These are phyloP conservation scores for Remersonia thermophila DNA, from an alignment of 2,329 filamentous ascomycete genomes.

Conservation along the genomic window DNA sequence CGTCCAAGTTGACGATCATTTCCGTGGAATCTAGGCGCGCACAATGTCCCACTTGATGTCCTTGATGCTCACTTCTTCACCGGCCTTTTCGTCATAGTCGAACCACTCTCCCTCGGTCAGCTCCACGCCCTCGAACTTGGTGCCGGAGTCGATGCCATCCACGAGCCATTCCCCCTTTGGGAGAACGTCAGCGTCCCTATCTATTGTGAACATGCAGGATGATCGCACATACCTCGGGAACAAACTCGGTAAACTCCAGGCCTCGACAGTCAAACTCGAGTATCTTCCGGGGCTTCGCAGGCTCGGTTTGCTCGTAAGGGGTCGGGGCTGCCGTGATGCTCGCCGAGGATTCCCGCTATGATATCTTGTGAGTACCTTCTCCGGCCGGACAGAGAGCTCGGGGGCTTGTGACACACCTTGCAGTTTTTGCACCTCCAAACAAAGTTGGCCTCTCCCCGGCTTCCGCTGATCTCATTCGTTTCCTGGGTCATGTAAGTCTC, in stretches of 20 bases:
- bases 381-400: too few relatives aligned
- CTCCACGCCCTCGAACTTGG: constrained; percentile 73
- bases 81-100: constrained; percentile 90
- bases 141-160: constrained; percentile 66
- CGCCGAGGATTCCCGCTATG: constrained; percentile 70
- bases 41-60: constrained; percentile 78
- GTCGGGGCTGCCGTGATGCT: constrained; percentile 64
- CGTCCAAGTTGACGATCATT: too few relatives aligned
- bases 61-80: constrained; percentile 85
- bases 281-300: constrained; percentile 64
- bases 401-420: constrained; percentile 35
- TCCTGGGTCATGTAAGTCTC: constrained; percentile 43
- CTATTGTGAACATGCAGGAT: too few relatives aligned
- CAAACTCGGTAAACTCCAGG: constrained; percentile 83
- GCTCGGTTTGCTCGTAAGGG: constrained; percentile 58
- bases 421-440: constrained; percentile 99
- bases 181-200: too few relatives aligned
- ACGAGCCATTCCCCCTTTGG: constrained; percentile 77
- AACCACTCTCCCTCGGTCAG: constrained; percentile 90
- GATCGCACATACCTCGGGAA: constrained; percentile 72
- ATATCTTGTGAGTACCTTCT: background rate
- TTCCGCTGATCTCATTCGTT: constrained; percentile 79
- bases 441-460: constrained; percentile 92
- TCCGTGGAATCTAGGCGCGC: constrained; percentile 37
- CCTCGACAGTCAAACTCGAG: constrained; percentile 90